These are phyloP conservation scores for Bathelium albidoporum DNA, from an alignment of 495 filamentous ascomycete species.

Conservation along the genomic window DNA sequence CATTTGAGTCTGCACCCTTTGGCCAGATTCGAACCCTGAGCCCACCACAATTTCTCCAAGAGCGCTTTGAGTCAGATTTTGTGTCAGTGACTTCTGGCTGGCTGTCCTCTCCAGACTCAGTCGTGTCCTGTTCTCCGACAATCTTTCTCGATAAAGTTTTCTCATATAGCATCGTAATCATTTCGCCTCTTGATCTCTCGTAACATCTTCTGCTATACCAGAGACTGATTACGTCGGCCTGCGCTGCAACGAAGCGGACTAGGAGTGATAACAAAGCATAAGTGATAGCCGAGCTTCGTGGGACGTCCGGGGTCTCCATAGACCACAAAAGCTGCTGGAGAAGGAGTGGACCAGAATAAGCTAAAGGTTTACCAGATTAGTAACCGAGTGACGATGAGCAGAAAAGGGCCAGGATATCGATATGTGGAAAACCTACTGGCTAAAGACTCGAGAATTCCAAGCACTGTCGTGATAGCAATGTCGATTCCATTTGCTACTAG, in stretches of 20 bases:
- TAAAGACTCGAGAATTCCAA: constrained; percentile 52
- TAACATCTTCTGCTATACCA: constrained; percentile 71
- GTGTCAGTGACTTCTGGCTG: not conserved
- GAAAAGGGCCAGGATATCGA: no score
- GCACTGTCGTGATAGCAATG: constrained; percentile 51
- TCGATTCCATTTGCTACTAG: constrained; percentile 66
- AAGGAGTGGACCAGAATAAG: constrained; percentile 54
- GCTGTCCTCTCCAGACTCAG: not conserved
- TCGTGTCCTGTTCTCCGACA: constrained; percentile 39
- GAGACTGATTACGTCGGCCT: constrained; percentile 56
- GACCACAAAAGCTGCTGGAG: constrained; percentile 61
- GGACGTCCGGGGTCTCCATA: constrained; percentile 44
- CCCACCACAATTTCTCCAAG: not conserved
- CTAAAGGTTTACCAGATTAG: constrained; percentile 20
- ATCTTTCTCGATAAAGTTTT: constrained; percentile 71
- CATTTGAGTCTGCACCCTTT: constrained; percentile 13
- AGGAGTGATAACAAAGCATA: constrained; percentile 55
- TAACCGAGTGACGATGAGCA: not conserved
- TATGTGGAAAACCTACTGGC: constrained; percentile 36
- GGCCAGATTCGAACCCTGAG: constrained; percentile 12
- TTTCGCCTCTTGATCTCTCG: constrained; percentile 69
- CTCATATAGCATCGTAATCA: constrained; percentile 82
- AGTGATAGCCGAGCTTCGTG: constrained; percentile 47
- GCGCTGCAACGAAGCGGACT: constrained; percentile 49
- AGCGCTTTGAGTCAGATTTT: not conserved